phyloP scores from a whole-genome alignment of 1,139 yeast species.

The Scheffersomyces stambukii region DNA sequence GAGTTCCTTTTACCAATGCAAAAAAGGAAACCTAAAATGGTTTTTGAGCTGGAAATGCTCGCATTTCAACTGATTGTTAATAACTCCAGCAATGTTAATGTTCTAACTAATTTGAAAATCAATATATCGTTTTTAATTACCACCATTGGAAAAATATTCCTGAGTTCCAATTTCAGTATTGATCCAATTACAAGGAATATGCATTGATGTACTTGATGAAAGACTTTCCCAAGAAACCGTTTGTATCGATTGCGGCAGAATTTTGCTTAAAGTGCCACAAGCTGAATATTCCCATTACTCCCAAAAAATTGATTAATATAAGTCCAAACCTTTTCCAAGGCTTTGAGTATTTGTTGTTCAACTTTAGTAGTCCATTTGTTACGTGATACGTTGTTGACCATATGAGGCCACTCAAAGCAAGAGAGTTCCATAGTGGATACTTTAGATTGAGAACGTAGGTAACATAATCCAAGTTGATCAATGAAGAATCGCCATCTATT shows the following conservation, averaged over 20 bases:
- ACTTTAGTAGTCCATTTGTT: conserved; percentile 32
- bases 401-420: conserved; percentile 17
- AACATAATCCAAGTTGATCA: conserved; percentile 52
- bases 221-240: conserved; percentile 26
- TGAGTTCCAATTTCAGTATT: too few relatives aligned
- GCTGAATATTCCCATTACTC: conserved; percentile 22
- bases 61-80: background rate
- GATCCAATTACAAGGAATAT: conserved; percentile 9
- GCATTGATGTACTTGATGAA: conserved; percentile 22
- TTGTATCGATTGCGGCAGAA: conserved; percentile 12
- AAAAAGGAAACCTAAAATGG: too few relatives aligned
- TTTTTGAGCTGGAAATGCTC: too few relatives aligned
- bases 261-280: conserved; percentile 19
- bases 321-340: conserved; percentile 35
- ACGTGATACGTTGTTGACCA: conserved; percentile 31
- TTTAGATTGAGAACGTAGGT: conserved; percentile 34
- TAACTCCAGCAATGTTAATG: background rate
- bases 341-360: conserved; percentile 22
- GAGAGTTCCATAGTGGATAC: conserved; percentile 19
- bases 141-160: too few relatives aligned
- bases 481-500: conserved; percentile 64
- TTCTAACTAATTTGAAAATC: background rate
- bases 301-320: conserved; percentile 21
- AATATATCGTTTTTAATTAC: too few relatives aligned
- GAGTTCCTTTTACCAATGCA: too few relatives aligned